Evolutionary conservation across 305 asterid species (phyloP).

Genomic region (Galium porrigens): DNA sequence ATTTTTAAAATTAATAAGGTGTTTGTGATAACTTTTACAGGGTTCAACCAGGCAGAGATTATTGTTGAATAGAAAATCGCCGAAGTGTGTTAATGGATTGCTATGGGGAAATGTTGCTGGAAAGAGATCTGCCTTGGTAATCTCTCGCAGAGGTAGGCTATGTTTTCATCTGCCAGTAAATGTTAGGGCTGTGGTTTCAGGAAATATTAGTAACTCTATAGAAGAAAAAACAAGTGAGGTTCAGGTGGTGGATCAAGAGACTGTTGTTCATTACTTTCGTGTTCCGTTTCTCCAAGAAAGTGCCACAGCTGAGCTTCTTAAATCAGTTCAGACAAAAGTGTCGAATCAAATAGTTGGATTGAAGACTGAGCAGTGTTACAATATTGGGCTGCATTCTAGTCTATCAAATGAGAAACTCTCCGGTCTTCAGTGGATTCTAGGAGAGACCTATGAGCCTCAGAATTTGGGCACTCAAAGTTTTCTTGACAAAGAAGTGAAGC

Average conservation of each 20-base stretch:
- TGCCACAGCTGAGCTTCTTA: constrained; percentile 56
- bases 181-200: constrained; percentile 41
- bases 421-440: constrained; percentile 67
- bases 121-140: constrained; percentile 18
- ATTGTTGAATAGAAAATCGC: constrained; percentile 38
- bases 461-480: constrained; percentile 53
- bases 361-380: constrained; percentile 77
- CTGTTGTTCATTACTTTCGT: constrained; percentile 59
- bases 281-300: constrained; percentile 46
- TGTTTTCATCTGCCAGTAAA: constrained; percentile 20
- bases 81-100: constrained; percentile 34
- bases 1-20: constrained; percentile 1
- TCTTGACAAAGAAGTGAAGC: constrained; percentile 27
- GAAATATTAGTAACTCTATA: constrained; percentile 27
- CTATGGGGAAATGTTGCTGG: constrained; percentile 45
- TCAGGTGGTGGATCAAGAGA: constrained; percentile 21
- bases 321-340: constrained; percentile 40
- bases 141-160: constrained; percentile 24
- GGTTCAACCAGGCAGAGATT: constrained; percentile 55
- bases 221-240: constrained; percentile 17
- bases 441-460: constrained; percentile 77
- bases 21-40: constrained; percentile 21
- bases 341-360: constrained; percentile 46
- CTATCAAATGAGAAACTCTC: constrained; percentile 44
- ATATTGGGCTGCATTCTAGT: constrained; percentile 46